Evolutionary conservation across 2,329 filamentous ascomycete species (phyloP).

Genomic region (Arthroderma uncinatum): DNA sequence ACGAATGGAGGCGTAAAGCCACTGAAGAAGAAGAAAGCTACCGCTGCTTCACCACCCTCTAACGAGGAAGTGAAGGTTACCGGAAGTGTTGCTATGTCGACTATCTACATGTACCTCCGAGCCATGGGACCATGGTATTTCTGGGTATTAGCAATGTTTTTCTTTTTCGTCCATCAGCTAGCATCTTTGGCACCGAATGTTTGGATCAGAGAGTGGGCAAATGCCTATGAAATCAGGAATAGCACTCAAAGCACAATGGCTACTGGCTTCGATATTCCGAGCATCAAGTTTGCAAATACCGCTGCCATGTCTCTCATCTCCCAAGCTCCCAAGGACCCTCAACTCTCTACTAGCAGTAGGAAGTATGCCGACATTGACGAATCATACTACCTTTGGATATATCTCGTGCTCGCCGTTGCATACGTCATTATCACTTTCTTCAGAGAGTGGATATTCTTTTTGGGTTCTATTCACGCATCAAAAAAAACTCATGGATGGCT

Average conservation of each 20-base stretch:
- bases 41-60: conserved; percentile 34
- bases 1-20: conserved; percentile 26
- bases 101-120: conserved; percentile 72
- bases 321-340: conserved; percentile 20
- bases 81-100: conserved; percentile 77
- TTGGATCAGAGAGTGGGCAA: conserved; percentile 93
- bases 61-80: conserved; percentile 66
- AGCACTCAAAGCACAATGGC: conserved; percentile 17
- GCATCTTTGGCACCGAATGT: conserved; percentile 79
- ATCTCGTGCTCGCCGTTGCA: conserved; percentile 64
- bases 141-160: conserved; percentile 63
- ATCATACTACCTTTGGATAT: conserved; percentile 70
- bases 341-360: conserved; percentile 15
- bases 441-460: conserved; percentile 81
- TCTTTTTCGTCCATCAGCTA: conserved; percentile 74
- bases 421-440: conserved; percentile 74
- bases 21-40: conserved; percentile 31
- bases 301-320: conserved; percentile 24
- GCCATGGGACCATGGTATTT: conserved; percentile 98
- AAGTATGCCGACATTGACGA: conserved; percentile 53
- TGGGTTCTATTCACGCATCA: conserved; percentile 80
- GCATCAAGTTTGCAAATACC: conserved; percentile 28
- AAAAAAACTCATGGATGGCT: conserved; percentile 69
- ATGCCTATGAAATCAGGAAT: conserved; percentile 58
- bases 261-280: conserved; percentile 22